phyloP scores from a whole-genome alignment of 352 stramenopile genomes.

The Phytophthora pluvialis region DNA sequence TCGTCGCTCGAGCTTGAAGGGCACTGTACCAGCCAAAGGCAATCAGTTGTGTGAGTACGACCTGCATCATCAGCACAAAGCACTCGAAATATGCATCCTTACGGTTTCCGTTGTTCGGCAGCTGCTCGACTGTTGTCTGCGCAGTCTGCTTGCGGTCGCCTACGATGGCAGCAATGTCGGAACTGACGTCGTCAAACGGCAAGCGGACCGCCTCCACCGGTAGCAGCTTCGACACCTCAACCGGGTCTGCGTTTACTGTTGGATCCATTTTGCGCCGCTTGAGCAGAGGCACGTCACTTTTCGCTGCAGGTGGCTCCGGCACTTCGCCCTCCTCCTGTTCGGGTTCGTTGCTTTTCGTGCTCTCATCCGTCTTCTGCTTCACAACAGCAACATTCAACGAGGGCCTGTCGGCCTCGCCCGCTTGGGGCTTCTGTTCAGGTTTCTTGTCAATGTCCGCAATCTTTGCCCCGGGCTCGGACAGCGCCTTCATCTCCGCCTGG shows the following conservation, averaged over 20 bases:
- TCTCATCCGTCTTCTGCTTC: conserved; percentile 8
- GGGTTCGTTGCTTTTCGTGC: conserved; percentile 15
- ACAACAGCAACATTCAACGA: conserved; percentile 20
- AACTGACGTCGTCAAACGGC: conserved; percentile 58
- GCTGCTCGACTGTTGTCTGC: conserved; percentile 27
- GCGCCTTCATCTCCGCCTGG: conserved; percentile 50
- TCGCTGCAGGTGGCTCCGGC: conserved; percentile 17
- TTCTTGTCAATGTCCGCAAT: conserved; percentile 13
- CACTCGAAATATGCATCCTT: conserved; percentile 3
- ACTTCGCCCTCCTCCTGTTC: conserved; percentile 39
- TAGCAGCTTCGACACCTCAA: conserved; percentile 39
- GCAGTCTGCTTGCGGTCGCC: conserved; percentile 40
- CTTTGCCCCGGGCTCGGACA: conserved; percentile 38
- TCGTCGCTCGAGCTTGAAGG: conserved; percentile 58
- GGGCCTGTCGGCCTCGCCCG: conserved; percentile 7
- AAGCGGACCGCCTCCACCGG: conserved; percentile 55
- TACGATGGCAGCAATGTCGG: conserved; percentile 66
- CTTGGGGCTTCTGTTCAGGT: conserved; percentile 10
- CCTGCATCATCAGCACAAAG: background rate
- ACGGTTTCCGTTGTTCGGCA: conserved; percentile 44
- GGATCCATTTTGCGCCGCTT: conserved; percentile 64
- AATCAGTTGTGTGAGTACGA: conserved; percentile 9
- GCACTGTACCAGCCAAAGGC: conserved; percentile 36
- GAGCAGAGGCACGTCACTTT: conserved; percentile 14
- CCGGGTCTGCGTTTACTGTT: conserved; percentile 8